Evolutionary conservation across 345 rosid species (phyloP).

Genomic region (Luvunga scandens): DNA sequence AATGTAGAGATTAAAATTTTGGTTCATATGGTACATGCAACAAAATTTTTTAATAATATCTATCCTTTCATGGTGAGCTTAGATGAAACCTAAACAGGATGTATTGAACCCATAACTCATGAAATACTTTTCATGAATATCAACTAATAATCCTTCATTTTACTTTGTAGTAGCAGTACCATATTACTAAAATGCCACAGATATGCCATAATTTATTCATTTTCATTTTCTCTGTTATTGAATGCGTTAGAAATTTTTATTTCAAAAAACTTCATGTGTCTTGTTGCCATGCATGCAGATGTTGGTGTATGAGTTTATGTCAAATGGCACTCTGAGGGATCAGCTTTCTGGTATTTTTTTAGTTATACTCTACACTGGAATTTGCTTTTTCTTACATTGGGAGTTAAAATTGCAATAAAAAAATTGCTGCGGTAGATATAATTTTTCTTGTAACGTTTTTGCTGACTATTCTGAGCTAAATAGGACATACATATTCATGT

Average conservation of each 20-base stretch:
- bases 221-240: background rate
- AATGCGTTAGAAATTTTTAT: background rate
- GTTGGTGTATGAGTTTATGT: constrained; percentile 90
- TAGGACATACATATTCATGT: background rate
- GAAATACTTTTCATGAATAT: too few species aligned
- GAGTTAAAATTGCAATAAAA: background rate
- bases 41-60: background rate
- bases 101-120: too few species aligned
- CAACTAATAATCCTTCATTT: background rate
- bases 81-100: background rate
- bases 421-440: background rate
- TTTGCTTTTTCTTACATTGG: background rate
- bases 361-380: constrained; percentile 6
- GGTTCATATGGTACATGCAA: background rate
- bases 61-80: background rate
- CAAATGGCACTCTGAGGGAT: constrained; percentile 87
- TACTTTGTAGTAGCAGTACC: background rate
- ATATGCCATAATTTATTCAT: background rate
- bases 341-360: constrained; percentile 64
- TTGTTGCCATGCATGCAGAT: constrained; percentile 47
- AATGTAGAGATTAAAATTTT: background rate
- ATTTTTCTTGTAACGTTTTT: background rate
- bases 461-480: background rate
- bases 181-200: background rate
- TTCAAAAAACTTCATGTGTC: constrained; percentile 8